phyloP scores from a whole-genome alignment of 2,329 filamentous ascomycete genomes.

The Niveomyces coronatus region DNA sequence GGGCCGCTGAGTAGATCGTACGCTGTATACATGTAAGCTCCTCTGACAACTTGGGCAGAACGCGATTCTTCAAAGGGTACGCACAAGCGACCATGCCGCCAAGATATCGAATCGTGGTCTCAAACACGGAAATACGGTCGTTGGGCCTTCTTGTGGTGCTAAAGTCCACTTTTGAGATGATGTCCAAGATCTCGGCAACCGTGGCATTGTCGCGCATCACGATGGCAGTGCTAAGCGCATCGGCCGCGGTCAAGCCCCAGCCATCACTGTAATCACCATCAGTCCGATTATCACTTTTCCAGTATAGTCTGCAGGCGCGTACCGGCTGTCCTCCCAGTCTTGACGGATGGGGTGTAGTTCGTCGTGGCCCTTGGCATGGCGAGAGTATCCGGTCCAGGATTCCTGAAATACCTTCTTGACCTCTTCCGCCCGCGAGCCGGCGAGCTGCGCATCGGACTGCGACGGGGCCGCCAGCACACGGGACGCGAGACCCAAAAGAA shows the following conservation, averaged over 20 bases:
- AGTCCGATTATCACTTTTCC: neutral
- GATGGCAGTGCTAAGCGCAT: constrained; percentile 70
- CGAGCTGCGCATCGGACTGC: neutral
- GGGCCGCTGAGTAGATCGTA: constrained; percentile 66
- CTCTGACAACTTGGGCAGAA: neutral
- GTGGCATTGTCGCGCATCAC: constrained; percentile 63
- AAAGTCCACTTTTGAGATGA: constrained; percentile 63
- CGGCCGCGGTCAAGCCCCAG: constrained; percentile 76
- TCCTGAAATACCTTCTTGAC: constrained; percentile 60
- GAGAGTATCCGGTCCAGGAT: constrained; percentile 63
- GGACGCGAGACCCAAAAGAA: neutral
- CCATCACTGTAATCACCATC: constrained; percentile 47
- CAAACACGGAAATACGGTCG: constrained; percentile 63
- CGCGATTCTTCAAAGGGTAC: neutral
- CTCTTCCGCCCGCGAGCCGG: constrained; percentile 37
- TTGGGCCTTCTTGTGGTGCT: constrained; percentile 35
- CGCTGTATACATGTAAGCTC: constrained; percentile 23
- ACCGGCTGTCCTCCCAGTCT: constrained; percentile 59
- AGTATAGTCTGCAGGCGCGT: constrained; percentile 6
- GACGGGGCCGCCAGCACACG: neutral
- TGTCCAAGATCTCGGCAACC: constrained; percentile 59
- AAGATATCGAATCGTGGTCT: constrained; percentile 83
- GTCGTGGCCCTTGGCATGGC: constrained; percentile 69
- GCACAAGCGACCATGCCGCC: constrained; percentile 66
- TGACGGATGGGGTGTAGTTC: constrained; percentile 62